Evolutionary conservation across 345 rosid species (phyloP), one percentile per base, ranked within the genome.

Genomic region (Nephelium lappaceum): DNA sequence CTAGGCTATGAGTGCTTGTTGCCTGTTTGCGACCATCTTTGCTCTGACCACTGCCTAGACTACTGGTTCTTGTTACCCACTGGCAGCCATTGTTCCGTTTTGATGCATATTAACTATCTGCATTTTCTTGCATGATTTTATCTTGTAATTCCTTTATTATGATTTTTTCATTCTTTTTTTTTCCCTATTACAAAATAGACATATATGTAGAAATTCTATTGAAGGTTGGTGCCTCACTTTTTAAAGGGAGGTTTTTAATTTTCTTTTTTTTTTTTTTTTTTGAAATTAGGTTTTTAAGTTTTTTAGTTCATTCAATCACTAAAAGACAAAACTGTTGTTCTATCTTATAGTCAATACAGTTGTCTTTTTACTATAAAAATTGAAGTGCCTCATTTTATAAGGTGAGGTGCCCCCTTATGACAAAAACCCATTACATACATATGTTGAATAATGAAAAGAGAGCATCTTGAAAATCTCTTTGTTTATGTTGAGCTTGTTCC

Each of bases 1-100:
- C 47, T 75, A 49, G 43, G 27, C 49, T 75, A 19, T 15, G 4
- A 11, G 41, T 74, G 61, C 31, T 64, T 74, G 74, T 45, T 63
- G 31, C 11, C 58, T 3, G 11, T 19, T 41, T 42, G 67, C 61
- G 11, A 45, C 60, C 43, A 25, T 36, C 60, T 42, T 43, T 72
- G 23, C 42, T 25, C 8, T 25, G 42, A 25, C 39, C 27, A 9
- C 11, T 24, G 5, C 69, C 31, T 64, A 19, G 61, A n/a, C 61
- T 36, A 27, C 24, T 64, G 62, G 62, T 31, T 23, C 25, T 15
- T 62, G 14, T 42, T 64, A 64, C 27, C 71, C 53, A 64, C 61
- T n/a, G 24, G 19, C 18, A 53, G 53, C 41, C 74, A 27, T 75
- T 55, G 15, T 74, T 42, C 24, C 24, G 23, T 45, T 75, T 14